Base-by-base conservation (phyloP, 208 protist genomes). In the Trypanosoma avium region DNA sequence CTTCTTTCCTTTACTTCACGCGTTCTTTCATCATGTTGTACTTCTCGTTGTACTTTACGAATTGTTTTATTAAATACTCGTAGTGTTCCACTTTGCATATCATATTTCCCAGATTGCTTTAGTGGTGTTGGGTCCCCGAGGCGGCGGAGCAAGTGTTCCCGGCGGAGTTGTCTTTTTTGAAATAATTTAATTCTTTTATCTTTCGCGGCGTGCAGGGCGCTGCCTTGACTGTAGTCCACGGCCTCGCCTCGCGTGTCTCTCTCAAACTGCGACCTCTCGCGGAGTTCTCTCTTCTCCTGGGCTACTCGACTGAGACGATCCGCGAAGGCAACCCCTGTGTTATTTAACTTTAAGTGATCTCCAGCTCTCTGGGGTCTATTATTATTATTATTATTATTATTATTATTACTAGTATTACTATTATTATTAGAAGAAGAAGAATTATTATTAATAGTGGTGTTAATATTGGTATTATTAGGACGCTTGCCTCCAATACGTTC, bases 61-160 rank as follows among this genome's bases (percentile, higher is more conserved):
- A 88, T 86, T 6, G 88, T 94, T 70, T 92, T 92, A 55, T 89
- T 86, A 61, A 88, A 94, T 19, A 94, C 85, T 38, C 69, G 72
- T 36, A 94, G 70, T 2, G 83, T 92, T 5, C 79, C 84, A 22
- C 73, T 79, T 26, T 73, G 55, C 26, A 77, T 77, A 67, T 94
- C 88, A 60, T 86, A 94, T 36, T 64, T 57, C 15, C 88, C 88
- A 0, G 81, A 88, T 70, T 94, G 84, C 73, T 94, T 91, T 35
- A 94, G 70, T 35, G 88, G 88, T 26, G 84, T 91, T 3, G 88
- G 88, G 59, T 94, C 88, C 45, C 88, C 88, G 24, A 91, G 70
- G 30, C 88, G 88, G 0, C 83, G 76, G 43, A 94, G 75, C 57
- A 88, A 29, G 61, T 92, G 88, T 12, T 82, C 84, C 29, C 84